These are phyloP conservation scores for Tulasnella sp. DNA, from an alignment of 768 basidiomycete species.

Conservation along the genomic window DNA sequence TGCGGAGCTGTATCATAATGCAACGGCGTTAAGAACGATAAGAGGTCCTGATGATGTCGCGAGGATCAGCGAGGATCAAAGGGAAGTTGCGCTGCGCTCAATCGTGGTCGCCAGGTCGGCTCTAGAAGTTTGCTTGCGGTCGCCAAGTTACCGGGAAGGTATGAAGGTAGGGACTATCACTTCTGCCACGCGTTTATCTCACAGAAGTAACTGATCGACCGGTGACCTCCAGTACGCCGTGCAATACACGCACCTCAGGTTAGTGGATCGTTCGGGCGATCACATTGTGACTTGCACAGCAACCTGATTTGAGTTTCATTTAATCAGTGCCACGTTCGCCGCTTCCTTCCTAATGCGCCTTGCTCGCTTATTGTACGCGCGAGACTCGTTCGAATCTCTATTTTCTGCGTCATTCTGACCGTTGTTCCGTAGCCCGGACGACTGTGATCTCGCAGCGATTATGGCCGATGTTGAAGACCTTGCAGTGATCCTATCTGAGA, in stretches of 20 bases:
- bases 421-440: constrained; percentile 46
- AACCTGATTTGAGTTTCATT: neutral
- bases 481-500: constrained; percentile 62
- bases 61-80: constrained; percentile 69
- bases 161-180: constrained; percentile 52
- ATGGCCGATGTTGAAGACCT: constrained; percentile 69
- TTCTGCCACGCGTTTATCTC: constrained; percentile 18
- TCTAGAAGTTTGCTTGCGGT: constrained; percentile 76
- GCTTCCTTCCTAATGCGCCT: constrained; percentile 83
- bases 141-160: constrained; percentile 75
- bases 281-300: too few species aligned
- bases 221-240: constrained; percentile 35
- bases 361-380: constrained; percentile 70
- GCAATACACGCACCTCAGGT: constrained; percentile 59
- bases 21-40: constrained; percentile 72
- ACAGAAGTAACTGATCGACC: neutral
- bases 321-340: constrained; percentile 81
- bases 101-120: constrained; percentile 73
- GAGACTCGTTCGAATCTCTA: neutral
- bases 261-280: neutral
- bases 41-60: constrained; percentile 78
- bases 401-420: constrained; percentile 4
- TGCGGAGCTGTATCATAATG: constrained; percentile 76
- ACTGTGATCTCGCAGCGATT: constrained; percentile 67
- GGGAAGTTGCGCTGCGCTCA: constrained; percentile 68